Percentiles rank a stretch among this genome's conserved stretches.
phyloP scores from a whole-genome alignment of 345 rosid species.

The Eucalyptus curtisii region DNA sequence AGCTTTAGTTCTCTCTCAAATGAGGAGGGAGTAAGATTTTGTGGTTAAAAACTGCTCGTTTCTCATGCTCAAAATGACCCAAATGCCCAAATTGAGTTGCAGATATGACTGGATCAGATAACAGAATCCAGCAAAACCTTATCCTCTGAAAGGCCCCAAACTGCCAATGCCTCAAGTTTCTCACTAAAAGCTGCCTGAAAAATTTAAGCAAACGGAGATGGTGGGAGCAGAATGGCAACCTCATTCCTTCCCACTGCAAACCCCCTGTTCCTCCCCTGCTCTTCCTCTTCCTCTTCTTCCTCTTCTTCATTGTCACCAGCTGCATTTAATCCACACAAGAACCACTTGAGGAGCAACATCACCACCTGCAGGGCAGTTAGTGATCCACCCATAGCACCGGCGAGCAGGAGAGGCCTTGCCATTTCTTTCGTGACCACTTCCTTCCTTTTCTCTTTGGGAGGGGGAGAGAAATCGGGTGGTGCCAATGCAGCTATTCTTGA shows the following conservation, averaged over 20 bases:
- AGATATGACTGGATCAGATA: conserved; percentile 20
- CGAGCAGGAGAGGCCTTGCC: conserved; percentile 43
- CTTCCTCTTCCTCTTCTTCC: not conserved
- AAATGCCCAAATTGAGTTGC: conserved; percentile 1
- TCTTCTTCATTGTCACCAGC: not conserved
- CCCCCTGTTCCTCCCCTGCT: conserved; percentile 8
- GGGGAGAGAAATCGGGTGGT: not conserved
- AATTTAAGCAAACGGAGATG: not conserved
- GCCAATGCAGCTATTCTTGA: conserved; percentile 79
- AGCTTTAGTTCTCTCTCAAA: not conserved
- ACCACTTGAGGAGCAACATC: conserved; percentile 3
- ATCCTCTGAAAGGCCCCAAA: conserved; percentile 16
- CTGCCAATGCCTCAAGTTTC: conserved; percentile 5
- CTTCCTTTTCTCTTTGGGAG: conserved; percentile 27
- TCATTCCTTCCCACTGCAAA: conserved; percentile 38
- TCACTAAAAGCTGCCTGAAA: conserved; percentile 15
- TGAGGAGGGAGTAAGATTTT: not conserved
- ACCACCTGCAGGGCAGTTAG: conserved; percentile 23
- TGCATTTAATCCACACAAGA: conserved; percentile 4
- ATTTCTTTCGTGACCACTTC: conserved; percentile 29
- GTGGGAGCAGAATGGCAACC: conserved; percentile 25
- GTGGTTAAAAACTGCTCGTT: not conserved
- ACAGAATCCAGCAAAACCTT: conserved; percentile 25
- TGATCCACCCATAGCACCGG: conserved; percentile 6
- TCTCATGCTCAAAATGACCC: not conserved